A percentile compares a stretch with the other conserved stretches of the same genome.
Evolutionary conservation across 2,329 filamentous ascomycete species (phyloP).

Genomic region (Berkeleyomyces rouxiae): DNA sequence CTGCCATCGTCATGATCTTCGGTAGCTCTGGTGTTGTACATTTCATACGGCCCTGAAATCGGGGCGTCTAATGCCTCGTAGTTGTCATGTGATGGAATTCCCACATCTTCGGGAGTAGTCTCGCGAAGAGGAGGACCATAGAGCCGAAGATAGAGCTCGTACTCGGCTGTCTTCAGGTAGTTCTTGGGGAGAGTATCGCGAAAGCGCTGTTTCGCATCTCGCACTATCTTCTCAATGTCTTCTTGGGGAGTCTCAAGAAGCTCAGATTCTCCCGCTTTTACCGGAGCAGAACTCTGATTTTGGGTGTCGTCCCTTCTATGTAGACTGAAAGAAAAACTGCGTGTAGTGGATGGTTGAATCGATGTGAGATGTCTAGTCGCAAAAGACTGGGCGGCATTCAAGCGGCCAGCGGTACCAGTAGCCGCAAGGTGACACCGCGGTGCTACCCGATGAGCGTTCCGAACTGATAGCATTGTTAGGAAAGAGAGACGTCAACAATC

Average conservation of each 20-base stretch:
- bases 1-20: slow-evolving; percentile 7
- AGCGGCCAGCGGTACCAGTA: neutral
- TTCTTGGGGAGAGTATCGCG: slow-evolving; percentile 59
- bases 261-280: neutral
- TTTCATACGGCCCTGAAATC: neutral
- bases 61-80: slow-evolving; percentile 13
- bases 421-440: neutral
- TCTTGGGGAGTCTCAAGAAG: neutral
- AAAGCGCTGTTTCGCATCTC: slow-evolving; percentile 56
- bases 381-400: neutral
- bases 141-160: slow-evolving; percentile 57
- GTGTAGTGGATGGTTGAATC: neutral
- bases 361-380: neutral
- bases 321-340: neutral
- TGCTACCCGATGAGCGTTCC: neutral
- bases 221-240: slow-evolving; percentile 46
- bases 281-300: neutral
- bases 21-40: slow-evolving; percentile 2
- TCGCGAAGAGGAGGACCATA: slow-evolving; percentile 60
- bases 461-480: slow-evolving; percentile 3
- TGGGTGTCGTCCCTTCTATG: neutral
- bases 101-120: slow-evolving; percentile 43
- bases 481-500: neutral
- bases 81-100: slow-evolving; percentile 24
- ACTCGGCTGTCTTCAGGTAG: slow-evolving; percentile 54